A percentile compares a stretch with the other conserved stretches of the same genome.
phyloP scores from a whole-genome alignment of 2,329 filamentous ascomycete genomes.

The Alternaria solani region DNA sequence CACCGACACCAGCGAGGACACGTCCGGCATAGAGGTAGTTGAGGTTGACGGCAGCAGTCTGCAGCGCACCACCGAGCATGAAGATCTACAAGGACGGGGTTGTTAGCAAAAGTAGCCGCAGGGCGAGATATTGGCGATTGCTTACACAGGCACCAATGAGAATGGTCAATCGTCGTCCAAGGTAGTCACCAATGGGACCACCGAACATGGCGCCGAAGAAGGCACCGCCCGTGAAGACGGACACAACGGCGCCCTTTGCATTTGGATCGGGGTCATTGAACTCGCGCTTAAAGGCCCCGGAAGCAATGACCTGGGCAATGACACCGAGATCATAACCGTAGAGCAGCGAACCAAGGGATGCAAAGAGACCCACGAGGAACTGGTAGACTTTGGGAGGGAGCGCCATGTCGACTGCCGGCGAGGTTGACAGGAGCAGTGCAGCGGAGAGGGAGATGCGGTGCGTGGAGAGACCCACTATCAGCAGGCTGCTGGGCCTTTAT shows the following conservation, averaged over 20 bases:
- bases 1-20: conserved; percentile 71
- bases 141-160: conserved; percentile 70
- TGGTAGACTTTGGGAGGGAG: conserved; percentile 67
- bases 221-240: conserved; percentile 78
- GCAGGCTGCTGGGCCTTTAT: conserved; percentile 29
- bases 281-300: conserved; percentile 51
- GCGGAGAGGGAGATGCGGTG: conserved; percentile 14
- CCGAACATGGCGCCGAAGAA: conserved; percentile 74
- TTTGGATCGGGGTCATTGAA: conserved; percentile 51
- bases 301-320: conserved; percentile 64
- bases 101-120: neutral
- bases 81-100: conserved; percentile 54
- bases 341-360: conserved; percentile 65
- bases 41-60: conserved; percentile 70
- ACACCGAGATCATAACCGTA: conserved; percentile 69
- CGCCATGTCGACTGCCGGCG: conserved; percentile 54
- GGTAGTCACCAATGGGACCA: conserved; percentile 68
- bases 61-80: conserved; percentile 74
- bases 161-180: conserved; percentile 77
- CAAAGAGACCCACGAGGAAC: conserved; percentile 67
- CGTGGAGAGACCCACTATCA: conserved; percentile 14
- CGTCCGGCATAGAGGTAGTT: conserved; percentile 74
- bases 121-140: too few species aligned
- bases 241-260: conserved; percentile 73
- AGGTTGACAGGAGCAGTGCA: conserved; percentile 12